Evolutionary conservation across 495 filamentous ascomycete genomes (phyloP).

Genomic region (Arthonia radiata): DNA sequence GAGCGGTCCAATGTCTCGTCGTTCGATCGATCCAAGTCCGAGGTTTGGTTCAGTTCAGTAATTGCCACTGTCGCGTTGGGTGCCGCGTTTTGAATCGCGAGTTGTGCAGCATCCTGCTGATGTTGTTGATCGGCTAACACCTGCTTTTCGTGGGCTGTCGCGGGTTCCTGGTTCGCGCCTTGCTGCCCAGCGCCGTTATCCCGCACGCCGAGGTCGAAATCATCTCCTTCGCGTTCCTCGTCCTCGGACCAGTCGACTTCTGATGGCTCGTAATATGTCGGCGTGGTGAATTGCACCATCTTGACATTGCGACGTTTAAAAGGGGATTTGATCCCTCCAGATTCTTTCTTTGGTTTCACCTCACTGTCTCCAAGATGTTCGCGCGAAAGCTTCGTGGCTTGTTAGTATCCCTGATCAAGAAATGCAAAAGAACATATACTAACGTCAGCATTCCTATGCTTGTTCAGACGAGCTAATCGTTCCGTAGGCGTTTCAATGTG

Average conservation of each 20-base stretch:
- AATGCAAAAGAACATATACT: conserved; percentile 10
- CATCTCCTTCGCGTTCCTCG: conserved; percentile 33
- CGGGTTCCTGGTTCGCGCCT: conserved; percentile 14
- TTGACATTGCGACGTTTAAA: conserved; percentile 69
- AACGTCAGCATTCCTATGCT: conserved; percentile 95
- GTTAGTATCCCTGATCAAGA: background rate
- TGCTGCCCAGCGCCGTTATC: conserved; percentile 16
- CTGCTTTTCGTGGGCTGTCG: too few relatives aligned
- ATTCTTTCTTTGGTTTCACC: conserved; percentile 41
- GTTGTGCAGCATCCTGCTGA: too few relatives aligned
- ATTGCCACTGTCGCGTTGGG: too few relatives aligned
- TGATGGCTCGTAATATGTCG: conserved; percentile 37
- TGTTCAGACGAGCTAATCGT: conserved; percentile 77
- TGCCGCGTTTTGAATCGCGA: too few relatives aligned
- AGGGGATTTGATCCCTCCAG: conserved; percentile 72
- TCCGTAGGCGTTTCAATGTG: conserved; percentile 98
- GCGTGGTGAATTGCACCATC: conserved; percentile 64
- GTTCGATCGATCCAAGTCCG: too few relatives aligned
- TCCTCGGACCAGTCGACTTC: conserved; percentile 21
- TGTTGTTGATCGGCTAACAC: too few relatives aligned
- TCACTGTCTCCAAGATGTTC: conserved; percentile 1
- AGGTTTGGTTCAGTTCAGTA: too few relatives aligned
- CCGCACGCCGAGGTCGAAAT: conserved; percentile 22
- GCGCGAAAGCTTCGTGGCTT: background rate
- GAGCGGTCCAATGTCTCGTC: too few relatives aligned